phyloP scores from a whole-genome alignment of 805 yeast genomes.

The Candida xiaguanensis region DNA sequence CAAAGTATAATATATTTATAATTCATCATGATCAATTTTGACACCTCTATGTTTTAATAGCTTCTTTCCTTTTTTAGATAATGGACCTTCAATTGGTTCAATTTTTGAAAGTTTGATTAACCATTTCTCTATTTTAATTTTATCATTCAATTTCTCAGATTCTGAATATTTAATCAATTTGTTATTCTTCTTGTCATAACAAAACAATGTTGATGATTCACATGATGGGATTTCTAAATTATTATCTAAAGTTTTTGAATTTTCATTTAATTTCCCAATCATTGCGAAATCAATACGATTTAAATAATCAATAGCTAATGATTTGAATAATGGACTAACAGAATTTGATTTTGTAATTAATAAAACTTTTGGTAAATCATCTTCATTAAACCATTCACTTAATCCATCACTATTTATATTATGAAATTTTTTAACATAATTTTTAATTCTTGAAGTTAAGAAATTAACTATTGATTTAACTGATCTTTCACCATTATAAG shows the following conservation, averaged over 20 bases:
- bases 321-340: conserved; percentile 54
- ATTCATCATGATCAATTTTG: conserved; percentile 12
- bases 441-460: conserved; percentile 57
- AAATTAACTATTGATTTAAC: conserved; percentile 52
- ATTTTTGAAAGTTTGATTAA: conserved; percentile 21
- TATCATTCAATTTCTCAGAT: conserved; percentile 26
- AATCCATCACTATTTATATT: conserved; percentile 21
- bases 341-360: conserved; percentile 49
- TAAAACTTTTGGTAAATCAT: conserved; percentile 40
- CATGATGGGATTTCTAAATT: conserved; percentile 19
- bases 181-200: conserved; percentile 17
- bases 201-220: conserved; percentile 24
- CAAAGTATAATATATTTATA: conserved; percentile 11
- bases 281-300: conserved; percentile 47
- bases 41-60: conserved; percentile 28
- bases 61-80: conserved; percentile 29
- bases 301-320: conserved; percentile 68
- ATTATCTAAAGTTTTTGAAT: conserved; percentile 14
- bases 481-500: conserved; percentile 59
- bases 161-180: conserved; percentile 19
- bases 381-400: conserved; percentile 22
- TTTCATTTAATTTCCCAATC: conserved; percentile 26
- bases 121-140: conserved; percentile 31
- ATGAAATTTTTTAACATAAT: conserved; percentile 54
- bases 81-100: conserved; percentile 34